Evolutionary conservation across 768 basidiomycete species (phyloP).

Genomic region (Tylopilus vinaceipallidus): DNA sequence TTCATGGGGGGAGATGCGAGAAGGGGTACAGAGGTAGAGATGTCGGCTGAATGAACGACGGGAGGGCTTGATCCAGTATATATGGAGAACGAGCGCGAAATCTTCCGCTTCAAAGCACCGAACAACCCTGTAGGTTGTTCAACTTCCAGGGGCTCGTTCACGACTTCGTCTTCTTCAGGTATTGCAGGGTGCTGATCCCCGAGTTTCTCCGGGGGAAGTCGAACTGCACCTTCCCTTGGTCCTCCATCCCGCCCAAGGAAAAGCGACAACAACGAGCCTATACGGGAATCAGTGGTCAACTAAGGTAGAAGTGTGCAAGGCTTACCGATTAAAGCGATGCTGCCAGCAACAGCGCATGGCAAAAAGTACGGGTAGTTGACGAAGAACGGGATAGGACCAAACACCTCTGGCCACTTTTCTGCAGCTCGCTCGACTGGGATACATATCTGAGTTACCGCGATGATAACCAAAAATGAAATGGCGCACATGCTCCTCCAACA

Average conservation of each 20-base stretch:
- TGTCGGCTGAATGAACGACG: slow-evolving; percentile 34
- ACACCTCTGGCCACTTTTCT: slow-evolving; percentile 79
- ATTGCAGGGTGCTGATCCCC: slow-evolving; percentile 45
- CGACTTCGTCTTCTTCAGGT: slow-evolving; percentile 62
- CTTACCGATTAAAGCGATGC: slow-evolving; percentile 69
- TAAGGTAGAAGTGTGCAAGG: background rate
- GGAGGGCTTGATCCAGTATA: slow-evolving; percentile 55
- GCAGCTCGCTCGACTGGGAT: slow-evolving; percentile 76
- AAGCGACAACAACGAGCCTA: slow-evolving; percentile 83
- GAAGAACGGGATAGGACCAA: slow-evolving; percentile 66
- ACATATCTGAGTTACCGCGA: slow-evolving; percentile 6
- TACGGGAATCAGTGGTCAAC: background rate
- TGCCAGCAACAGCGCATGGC: slow-evolving; percentile 76
- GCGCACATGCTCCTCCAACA: slow-evolving; percentile 79
- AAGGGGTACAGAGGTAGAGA: slow-evolving; percentile 39
- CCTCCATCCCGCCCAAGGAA: slow-evolving; percentile 93
- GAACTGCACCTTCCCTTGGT: slow-evolving; percentile 81
- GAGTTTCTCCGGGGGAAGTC: slow-evolving; percentile 75
- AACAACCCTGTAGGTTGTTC: slow-evolving; percentile 35
- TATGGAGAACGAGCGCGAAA: slow-evolving; percentile 56
- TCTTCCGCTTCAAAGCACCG: slow-evolving; percentile 43
- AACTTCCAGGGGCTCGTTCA: slow-evolving; percentile 46
- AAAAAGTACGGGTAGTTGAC: slow-evolving; percentile 86
- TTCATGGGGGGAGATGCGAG: slow-evolving; percentile 43
- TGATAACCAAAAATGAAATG: background rate